A percentile compares a stretch with the other conserved stretches of the same genome.
Evolutionary conservation across 768 basidiomycete species (phyloP).

Genomic region (Mycena leptocephala): DNA sequence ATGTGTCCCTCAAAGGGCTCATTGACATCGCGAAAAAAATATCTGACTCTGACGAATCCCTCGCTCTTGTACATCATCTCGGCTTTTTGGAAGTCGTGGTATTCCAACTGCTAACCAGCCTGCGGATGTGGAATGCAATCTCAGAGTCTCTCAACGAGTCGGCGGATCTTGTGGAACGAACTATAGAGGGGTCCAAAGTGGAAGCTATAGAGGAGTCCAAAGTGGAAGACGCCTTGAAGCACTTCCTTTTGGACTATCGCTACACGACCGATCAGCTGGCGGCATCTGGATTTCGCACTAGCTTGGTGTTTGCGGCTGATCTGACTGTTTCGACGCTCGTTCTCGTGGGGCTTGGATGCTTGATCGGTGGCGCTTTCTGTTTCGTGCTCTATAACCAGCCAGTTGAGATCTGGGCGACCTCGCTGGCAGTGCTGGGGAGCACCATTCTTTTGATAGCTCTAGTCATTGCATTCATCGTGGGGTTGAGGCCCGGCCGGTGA

Average conservation of each 20-base stretch:
- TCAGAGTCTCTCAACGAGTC: not conserved
- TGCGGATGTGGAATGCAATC: not conserved
- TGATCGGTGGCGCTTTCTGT: slow-evolving; percentile 7
- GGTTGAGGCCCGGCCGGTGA: no score
- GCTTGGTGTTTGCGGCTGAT: slow-evolving; percentile 6
- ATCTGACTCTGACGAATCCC: not conserved
- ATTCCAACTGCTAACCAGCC: not conserved
- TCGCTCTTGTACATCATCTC: slow-evolving; percentile 5
- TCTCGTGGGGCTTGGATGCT: slow-evolving; percentile 14
- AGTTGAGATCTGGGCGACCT: slow-evolving; percentile 15
- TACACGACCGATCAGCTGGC: not conserved
- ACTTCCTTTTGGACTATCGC: slow-evolving; percentile 11
- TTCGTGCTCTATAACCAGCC: slow-evolving; percentile 14
- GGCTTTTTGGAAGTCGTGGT: not conserved
- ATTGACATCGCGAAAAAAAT: not conserved
- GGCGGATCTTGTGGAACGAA: not conserved
- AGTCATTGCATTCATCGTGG: no score
- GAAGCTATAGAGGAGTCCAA: no score
- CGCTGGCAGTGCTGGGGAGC: slow-evolving; percentile 13
- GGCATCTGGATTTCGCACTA: not conserved
- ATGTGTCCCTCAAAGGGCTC: not conserved
- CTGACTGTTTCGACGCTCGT: not conserved
- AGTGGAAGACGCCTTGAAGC: not conserved
- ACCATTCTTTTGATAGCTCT: not conserved
- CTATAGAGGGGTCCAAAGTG: not conserved